A percentile compares a stretch with the other conserved stretches of the same genome.
Conservation (phyloP, 2,329 filamentous ascomycete species). For the Fusarium torulosum region DNA sequence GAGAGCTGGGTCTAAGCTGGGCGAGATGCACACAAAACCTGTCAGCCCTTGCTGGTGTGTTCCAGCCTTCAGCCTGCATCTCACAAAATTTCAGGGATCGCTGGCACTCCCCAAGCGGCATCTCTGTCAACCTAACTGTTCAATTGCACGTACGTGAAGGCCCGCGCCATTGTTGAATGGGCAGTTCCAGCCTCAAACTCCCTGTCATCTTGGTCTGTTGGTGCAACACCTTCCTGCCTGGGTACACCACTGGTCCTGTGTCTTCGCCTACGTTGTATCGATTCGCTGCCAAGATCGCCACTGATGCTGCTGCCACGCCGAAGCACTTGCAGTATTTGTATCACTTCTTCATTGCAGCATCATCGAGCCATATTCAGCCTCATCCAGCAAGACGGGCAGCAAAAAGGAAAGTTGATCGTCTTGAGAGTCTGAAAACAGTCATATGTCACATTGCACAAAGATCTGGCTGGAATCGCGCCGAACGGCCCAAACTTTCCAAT, state of each 20-base stretch:
- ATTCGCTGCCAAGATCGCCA: conserved; percentile 23
- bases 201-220: conserved; percentile 18
- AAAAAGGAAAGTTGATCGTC: conserved; percentile 36
- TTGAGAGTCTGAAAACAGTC: conserved; percentile 57
- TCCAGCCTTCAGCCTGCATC: conserved; percentile 27
- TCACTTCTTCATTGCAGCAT: conserved; percentile 33
- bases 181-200: conserved; percentile 35
- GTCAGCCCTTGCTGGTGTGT: conserved; percentile 30
- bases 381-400: conserved; percentile 20
- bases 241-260: conserved; percentile 34
- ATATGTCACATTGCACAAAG: conserved; percentile 61
- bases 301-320: conserved; percentile 16
- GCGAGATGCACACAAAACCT: conserved; percentile 29
- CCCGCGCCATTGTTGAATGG: conserved; percentile 22
- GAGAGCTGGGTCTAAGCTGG: conserved; percentile 31
- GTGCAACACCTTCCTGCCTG: conserved; percentile 36
- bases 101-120: conserved; percentile 10
- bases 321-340: conserved; percentile 29
- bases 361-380: conserved; percentile 31
- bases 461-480: conserved; percentile 58
- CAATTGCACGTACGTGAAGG: conserved; percentile 4
- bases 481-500: conserved; percentile 31
- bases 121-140: conserved; percentile 6
- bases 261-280: conserved; percentile 18
- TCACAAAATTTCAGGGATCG: conserved; percentile 24